A percentile compares a stretch with the other conserved stretches of the same genome.
Evolutionary conservation across 2,329 filamentous ascomycete genomes (phyloP).

Genomic region (Penicillium hesseltinei): DNA sequence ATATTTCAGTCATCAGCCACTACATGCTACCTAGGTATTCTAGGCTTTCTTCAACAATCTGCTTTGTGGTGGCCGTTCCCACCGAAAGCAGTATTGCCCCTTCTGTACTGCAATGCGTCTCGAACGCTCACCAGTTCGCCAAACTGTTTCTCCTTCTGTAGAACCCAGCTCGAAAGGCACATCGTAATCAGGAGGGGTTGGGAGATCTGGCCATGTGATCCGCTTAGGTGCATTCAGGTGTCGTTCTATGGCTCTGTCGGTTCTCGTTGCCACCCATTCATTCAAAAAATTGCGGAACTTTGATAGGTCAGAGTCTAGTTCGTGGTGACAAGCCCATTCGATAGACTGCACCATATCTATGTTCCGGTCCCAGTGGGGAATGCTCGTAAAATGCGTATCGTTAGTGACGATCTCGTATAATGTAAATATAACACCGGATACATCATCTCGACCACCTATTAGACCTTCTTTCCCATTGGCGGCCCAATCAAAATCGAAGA

Average conservation of each 20-base stretch:
- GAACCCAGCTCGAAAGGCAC: too few species aligned
- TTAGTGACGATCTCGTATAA: constrained; percentile 30
- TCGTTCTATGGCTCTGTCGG: constrained; percentile 12
- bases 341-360: constrained; percentile 23
- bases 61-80: too few species aligned
- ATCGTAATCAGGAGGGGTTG: constrained; percentile 14
- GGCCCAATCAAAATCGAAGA: constrained; percentile 23
- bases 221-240: constrained; percentile 19
- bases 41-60: too few species aligned
- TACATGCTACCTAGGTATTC: too few species aligned
- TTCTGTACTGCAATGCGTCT: too few species aligned
- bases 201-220: constrained; percentile 19
- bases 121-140: too few species aligned
- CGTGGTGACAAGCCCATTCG: constrained; percentile 16
- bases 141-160: too few species aligned
- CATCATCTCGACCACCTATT: constrained; percentile 22
- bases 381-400: constrained; percentile 23
- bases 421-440: constrained; percentile 26
- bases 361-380: constrained; percentile 24
- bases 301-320: constrained; percentile 21
- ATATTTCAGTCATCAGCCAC: too few species aligned
- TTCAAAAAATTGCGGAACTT: constrained; percentile 20
- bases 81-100: too few species aligned
- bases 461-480: constrained; percentile 19
- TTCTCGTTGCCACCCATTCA: constrained; percentile 16